A percentile compares a stretch with the other conserved stretches of the same genome.
Conservation (phyloP, 1,139 yeast species). For the Torulaspora pretoriensis region DNA sequence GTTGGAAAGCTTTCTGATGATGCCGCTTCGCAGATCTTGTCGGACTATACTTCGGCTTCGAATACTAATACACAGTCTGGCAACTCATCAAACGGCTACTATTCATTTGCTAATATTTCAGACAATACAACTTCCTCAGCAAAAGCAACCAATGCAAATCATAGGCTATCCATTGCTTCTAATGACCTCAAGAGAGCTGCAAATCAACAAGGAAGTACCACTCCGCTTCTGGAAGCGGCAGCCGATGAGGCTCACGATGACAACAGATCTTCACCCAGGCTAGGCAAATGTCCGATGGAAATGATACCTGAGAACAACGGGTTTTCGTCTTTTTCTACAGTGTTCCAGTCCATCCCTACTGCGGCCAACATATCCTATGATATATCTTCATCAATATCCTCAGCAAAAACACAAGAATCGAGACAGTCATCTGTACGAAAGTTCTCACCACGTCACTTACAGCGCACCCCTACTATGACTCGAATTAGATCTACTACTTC, state of each 20-base stretch:
- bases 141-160: conserved; percentile 5
- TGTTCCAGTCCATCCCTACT: conserved; percentile 24
- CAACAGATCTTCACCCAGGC: conserved; percentile 8
- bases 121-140: conserved; percentile 34
- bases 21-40: conserved; percentile 26
- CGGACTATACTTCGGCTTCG: conserved; percentile 27
- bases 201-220: background rate
- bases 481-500: conserved; percentile 11
- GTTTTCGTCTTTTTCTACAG: conserved; percentile 16
- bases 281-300: conserved; percentile 12
- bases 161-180: conserved; percentile 1
- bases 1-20: conserved; percentile 18
- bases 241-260: conserved; percentile 1
- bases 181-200: conserved; percentile 2
- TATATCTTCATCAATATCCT: conserved; percentile 21
- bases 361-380: conserved; percentile 32
- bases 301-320: conserved; percentile 14
- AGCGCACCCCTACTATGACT: conserved; percentile 15
- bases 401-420: conserved; percentile 5
- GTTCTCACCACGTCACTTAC: conserved; percentile 5
- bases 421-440: conserved; percentile 8
- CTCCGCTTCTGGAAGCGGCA: conserved; percentile 5
- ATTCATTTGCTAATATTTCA: conserved; percentile 38
- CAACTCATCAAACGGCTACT: conserved; percentile 32
- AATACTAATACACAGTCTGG: conserved; percentile 27